Conservation (phyloP, 495 filamentous ascomycete genomes). For the Filosporella fistucella region DNA sequence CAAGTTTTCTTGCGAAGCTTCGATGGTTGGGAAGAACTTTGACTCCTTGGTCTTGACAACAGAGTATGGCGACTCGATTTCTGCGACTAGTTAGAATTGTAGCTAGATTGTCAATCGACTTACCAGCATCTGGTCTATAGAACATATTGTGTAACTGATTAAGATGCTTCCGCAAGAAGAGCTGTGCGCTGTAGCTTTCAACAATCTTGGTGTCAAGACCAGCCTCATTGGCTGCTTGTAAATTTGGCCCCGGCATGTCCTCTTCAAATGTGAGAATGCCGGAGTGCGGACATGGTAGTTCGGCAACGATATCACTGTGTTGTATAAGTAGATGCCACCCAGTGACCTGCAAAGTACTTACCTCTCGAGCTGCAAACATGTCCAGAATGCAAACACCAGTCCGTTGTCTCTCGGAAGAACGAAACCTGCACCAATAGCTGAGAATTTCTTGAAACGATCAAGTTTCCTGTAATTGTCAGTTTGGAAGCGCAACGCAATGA, state of each 20-base stretch:
- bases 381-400: slow-evolving; percentile 83
- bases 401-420: slow-evolving; percentile 41
- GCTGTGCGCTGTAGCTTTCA: slow-evolving; percentile 80
- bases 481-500: not conserved
- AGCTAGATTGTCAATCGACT: not conserved
- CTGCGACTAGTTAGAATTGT: slow-evolving; percentile 5
- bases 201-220: slow-evolving; percentile 53
- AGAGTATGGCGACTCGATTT: slow-evolving; percentile 5
- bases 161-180: slow-evolving; percentile 78
- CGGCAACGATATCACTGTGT: slow-evolving; percentile 82
- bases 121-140: slow-evolving; percentile 51
- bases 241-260: slow-evolving; percentile 59
- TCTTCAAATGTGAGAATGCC: slow-evolving; percentile 69
- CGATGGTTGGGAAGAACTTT: slow-evolving; percentile 34
- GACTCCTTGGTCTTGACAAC: slow-evolving; percentile 2
- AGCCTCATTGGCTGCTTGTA: slow-evolving; percentile 31
- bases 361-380: slow-evolving; percentile 91
- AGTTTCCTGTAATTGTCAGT: slow-evolving; percentile 27
- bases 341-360: slow-evolving; percentile 28
- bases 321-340: slow-evolving; percentile 2
- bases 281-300: slow-evolving; percentile 77
- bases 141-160: slow-evolving; percentile 79
- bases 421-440: not conserved
- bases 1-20: slow-evolving; percentile 43
- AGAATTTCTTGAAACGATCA: slow-evolving; percentile 26